Base-by-base conservation (phyloP, 257 asterid genomes). In the Solanum corneliomulleri region DNA sequence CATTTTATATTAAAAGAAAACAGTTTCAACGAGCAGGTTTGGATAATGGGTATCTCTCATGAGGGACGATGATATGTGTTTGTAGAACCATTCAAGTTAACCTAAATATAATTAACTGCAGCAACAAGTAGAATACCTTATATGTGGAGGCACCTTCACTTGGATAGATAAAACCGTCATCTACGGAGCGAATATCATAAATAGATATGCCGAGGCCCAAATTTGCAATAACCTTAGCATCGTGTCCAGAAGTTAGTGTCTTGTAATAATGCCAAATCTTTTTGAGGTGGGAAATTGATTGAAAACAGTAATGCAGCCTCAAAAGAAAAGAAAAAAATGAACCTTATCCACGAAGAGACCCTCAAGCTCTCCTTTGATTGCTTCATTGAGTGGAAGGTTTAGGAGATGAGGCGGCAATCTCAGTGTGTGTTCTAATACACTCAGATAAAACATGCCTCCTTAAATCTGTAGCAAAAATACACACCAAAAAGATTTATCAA, bases 81-180 rank as follows among this genome's bases (percentile, higher is more conserved):
- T 81, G 21, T n/a, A 20, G 31, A 81, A 81, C 45, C 69, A 9
- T 81, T 5, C 37, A 49, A 81, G 44, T 81, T 81, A 49, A 81
- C 29, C 68, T 27, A 47, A 18, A 33, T 44, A 80, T 47, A 5
- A 80, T 47, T 27, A 80, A 81, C 66, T 29, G 45, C 69, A 49
- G 45, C 20, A 18, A 29, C 85, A 81, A 81, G 69, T 18, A 49
- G 15, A 83, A 78, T 93, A 95, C 99, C 96, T 94, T 97, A 87
- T 95, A 94, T 20, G 96, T 95, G 60, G 98, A 92, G 89, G 97
- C 98, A 71, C 99, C 99, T 20, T 94, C 96, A 77, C 95, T 90
- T 4, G 99, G 91, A 89, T 87, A 89, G 52, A 97, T 88, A 82
- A 94, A 94, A 9, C 99, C 99, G 60, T 98, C 99, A 14, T 93